Conservation (phyloP, 2,329 filamentous ascomycete species). For the Raffaelea deltoideospora region DNA sequence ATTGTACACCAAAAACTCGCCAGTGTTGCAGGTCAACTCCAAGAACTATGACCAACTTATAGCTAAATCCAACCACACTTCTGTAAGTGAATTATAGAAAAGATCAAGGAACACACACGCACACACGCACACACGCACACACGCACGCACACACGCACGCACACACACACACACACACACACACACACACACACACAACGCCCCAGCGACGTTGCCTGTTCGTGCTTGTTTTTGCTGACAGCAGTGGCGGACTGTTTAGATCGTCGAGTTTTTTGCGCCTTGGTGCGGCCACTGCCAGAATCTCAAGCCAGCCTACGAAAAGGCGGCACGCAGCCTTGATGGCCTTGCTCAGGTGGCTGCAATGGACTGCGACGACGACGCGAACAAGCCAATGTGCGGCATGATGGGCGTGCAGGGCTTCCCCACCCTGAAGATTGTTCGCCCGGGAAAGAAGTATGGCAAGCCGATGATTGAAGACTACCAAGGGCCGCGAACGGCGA, state of each 20-base stretch:
- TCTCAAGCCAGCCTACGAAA: slow-evolving; percentile 90
- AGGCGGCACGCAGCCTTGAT: slow-evolving; percentile 76
- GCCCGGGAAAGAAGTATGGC: slow-evolving; percentile 57
- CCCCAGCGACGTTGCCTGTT: too few species aligned
- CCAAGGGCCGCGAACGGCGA: slow-evolving; percentile 67
- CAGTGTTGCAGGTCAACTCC: slow-evolving; percentile 67
- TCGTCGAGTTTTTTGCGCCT: slow-evolving; percentile 82
- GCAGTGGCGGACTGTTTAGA: slow-evolving; percentile 21
- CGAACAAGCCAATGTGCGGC: slow-evolving; percentile 78
- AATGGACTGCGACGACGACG: slow-evolving; percentile 85
- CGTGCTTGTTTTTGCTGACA: background rate
- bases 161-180: background rate
- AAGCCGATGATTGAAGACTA: slow-evolving; percentile 84
- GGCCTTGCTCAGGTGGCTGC: slow-evolving; percentile 90
- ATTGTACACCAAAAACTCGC: slow-evolving; percentile 74
- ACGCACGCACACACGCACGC: background rate
- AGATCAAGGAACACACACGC: background rate
- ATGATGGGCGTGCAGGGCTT: slow-evolving; percentile 84
- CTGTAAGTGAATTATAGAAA: slow-evolving; percentile 39
- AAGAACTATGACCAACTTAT: slow-evolving; percentile 74
- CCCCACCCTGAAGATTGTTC: slow-evolving; percentile 87
- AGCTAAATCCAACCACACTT: slow-evolving; percentile 78
- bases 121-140: background rate
- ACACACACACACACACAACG: background rate
- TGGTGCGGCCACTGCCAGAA: slow-evolving; percentile 98